phyloP scores from a whole-genome alignment of 805 yeast species.

The Spathaspora girioi region DNA sequence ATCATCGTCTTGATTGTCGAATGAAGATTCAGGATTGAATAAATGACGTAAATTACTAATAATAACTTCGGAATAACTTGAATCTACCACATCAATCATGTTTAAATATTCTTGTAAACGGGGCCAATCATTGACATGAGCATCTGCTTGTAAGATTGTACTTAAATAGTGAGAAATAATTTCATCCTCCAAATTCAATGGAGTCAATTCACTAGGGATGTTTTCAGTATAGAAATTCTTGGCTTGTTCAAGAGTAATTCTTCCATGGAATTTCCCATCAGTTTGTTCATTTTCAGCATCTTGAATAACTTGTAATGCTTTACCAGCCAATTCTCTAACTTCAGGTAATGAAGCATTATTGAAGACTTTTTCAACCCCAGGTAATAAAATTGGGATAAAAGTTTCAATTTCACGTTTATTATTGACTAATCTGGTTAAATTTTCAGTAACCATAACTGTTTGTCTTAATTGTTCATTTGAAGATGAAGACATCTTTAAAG shows the following conservation, averaged over 20 bases:
- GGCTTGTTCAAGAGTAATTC: conserved; percentile 57
- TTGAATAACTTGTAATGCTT: conserved; percentile 77
- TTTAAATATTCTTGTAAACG: conserved; percentile 51
- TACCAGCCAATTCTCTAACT: conserved; percentile 87
- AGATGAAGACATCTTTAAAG: conserved; percentile 79
- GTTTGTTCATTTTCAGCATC: conserved; percentile 71
- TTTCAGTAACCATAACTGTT: conserved; percentile 93
- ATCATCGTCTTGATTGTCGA: conserved; percentile 55
- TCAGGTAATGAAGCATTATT: conserved; percentile 93
- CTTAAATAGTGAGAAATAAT: conserved; percentile 46
- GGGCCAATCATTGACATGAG: conserved; percentile 45
- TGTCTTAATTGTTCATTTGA: conserved; percentile 96
- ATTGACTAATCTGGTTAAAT: conserved; percentile 91
- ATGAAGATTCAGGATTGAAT: conserved; percentile 43
- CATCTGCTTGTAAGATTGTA: conserved; percentile 33
- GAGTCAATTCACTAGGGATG: conserved; percentile 5
- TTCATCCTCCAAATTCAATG: conserved; percentile 24
- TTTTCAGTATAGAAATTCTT: conserved; percentile 33
- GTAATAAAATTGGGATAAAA: conserved; percentile 80
- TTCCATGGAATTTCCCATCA: conserved; percentile 75
- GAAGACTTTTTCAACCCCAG: conserved; percentile 88
- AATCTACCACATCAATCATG: conserved; percentile 21
- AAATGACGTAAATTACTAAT: conserved; percentile 48
- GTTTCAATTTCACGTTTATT: conserved; percentile 87
- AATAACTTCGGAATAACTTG: conserved; percentile 41